These are phyloP conservation scores for Capsicum pubescens DNA, from an alignment of 257 asterid genomes.

Conservation along the genomic window DNA sequence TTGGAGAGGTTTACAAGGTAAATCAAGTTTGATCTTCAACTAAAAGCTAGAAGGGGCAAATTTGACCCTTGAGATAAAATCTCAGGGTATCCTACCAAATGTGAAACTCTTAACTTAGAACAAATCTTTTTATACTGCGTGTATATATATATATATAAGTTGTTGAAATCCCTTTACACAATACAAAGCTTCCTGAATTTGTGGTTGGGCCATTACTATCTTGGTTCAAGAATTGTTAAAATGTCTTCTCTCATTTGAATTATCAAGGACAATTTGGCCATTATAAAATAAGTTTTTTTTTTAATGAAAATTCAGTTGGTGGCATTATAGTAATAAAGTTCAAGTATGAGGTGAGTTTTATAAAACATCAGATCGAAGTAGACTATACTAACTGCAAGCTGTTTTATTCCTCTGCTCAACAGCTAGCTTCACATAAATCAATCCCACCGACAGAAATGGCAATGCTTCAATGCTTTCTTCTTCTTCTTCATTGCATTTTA, in stretches of 20 bases:
- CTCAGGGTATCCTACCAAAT: conserved; percentile 32
- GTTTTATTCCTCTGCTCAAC: conserved; percentile 2
- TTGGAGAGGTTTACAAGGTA: conserved; percentile 36
- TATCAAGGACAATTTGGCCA: neutral
- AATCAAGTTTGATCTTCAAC: conserved; percentile 1
- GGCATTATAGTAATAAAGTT: conserved; percentile 33
- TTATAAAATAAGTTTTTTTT: neutral
- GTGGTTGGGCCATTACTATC: no score
- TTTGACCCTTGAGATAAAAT: neutral
- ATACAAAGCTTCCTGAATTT: no score
- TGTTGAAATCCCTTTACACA: no score
- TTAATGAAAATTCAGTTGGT: neutral
- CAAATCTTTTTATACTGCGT: no score
- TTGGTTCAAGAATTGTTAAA: no score
- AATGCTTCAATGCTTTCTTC: conserved; percentile 25
- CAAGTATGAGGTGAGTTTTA: conserved; percentile 24
- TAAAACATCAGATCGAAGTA: conserved; percentile 41
- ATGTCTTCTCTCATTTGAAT: no score
- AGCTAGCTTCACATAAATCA: conserved; percentile 27
- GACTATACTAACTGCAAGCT: conserved; percentile 23
- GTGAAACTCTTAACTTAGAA: no score
- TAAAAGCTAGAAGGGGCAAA: neutral
- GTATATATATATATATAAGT: no score
- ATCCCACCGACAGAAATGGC: conserved; percentile 26
- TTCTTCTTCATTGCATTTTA: conserved; percentile 32